Percentiles rank a stretch among this genome's conserved stretches.
Evolutionary conservation across 345 rosid genomes (phyloP).

Genomic region (Aquilaria yunnanensis): DNA sequence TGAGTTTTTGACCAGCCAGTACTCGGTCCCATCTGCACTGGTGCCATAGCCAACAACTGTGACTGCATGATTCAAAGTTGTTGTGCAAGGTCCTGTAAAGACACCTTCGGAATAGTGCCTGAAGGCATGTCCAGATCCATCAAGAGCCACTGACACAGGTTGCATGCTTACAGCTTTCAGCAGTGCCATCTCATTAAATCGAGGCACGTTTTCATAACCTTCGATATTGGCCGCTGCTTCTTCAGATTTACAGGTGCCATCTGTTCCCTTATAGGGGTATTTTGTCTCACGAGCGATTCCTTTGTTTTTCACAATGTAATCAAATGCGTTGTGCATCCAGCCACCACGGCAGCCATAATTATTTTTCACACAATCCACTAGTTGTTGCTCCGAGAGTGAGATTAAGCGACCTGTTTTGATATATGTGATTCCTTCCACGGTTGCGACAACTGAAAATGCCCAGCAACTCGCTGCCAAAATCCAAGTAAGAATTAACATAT

Average conservation of each 20-base stretch:
- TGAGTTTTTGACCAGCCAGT: conserved; percentile 36
- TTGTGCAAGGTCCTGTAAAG: conserved; percentile 24
- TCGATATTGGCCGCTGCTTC: conserved; percentile 11
- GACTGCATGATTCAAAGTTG: conserved; percentile 24
- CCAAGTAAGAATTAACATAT: background rate
- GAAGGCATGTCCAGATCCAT: conserved; percentile 16
- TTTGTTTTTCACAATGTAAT: conserved; percentile 21
- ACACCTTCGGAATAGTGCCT: conserved; percentile 28
- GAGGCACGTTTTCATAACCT: conserved; percentile 24
- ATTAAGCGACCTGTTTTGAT: conserved; percentile 28
- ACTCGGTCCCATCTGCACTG: conserved; percentile 14
- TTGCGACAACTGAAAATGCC: conserved; percentile 54
- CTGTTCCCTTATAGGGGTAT: conserved; percentile 26
- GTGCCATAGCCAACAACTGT: conserved; percentile 28
- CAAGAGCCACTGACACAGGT: conserved; percentile 28
- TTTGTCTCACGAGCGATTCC: conserved; percentile 29
- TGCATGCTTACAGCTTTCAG: conserved; percentile 26
- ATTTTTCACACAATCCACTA: conserved; percentile 40
- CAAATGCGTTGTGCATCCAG: conserved; percentile 27
- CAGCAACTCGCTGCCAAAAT: conserved; percentile 36
- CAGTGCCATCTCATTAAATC: conserved; percentile 15
- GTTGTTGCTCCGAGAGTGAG: conserved; percentile 50
- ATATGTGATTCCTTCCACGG: conserved; percentile 31
- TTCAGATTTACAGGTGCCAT: conserved; percentile 20
- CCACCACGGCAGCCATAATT: conserved; percentile 40